Conservation (phyloP, 441 rosid genomes). For the Isatis lusitanica region DNA sequence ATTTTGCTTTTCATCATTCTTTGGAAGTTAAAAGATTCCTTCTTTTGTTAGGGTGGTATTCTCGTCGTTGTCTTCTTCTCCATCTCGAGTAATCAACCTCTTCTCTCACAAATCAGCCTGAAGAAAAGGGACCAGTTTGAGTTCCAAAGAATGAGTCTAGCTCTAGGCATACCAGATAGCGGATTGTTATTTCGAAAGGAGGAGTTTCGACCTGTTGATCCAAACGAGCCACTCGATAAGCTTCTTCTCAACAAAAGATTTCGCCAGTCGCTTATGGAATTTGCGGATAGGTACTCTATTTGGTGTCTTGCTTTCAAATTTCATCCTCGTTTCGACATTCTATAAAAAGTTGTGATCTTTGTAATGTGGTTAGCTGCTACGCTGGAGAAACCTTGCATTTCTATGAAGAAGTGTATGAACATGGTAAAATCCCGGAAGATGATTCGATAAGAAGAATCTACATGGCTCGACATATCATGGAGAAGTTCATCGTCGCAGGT, state of each 20-base stretch:
- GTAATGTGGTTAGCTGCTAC: slow-evolving; percentile 54
- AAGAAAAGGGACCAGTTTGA: slow-evolving; percentile 62
- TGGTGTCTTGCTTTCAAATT: neutral
- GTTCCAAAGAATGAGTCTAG: slow-evolving; percentile 79
- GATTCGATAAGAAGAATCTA: slow-evolving; percentile 79
- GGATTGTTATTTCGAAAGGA: slow-evolving; percentile 67
- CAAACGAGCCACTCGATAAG: slow-evolving; percentile 76
- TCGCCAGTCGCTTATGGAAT: slow-evolving; percentile 82
- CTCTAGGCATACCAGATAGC: slow-evolving; percentile 87
- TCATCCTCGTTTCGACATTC: neutral
- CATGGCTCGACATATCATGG: slow-evolving; percentile 89
- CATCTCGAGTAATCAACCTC: slow-evolving; percentile 82
- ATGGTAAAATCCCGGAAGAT: slow-evolving; percentile 64
- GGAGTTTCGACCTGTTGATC: slow-evolving; percentile 48
- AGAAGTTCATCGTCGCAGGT: slow-evolving; percentile 82
- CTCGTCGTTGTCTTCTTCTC: slow-evolving; percentile 79
- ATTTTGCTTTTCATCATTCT: slow-evolving; percentile 3
- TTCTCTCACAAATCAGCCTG: slow-evolving; percentile 83
- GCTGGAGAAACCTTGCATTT: slow-evolving; percentile 96
- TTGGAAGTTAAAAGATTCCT: neutral
- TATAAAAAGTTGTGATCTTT: neutral
- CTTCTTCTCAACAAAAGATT: slow-evolving; percentile 76
- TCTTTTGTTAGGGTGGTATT: slow-evolving; percentile 61
- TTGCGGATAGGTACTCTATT: slow-evolving; percentile 75
- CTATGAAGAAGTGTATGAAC: slow-evolving; percentile 82